These are phyloP conservation scores for Rhynchosporium agropyri DNA, from an alignment of 2,329 filamentous ascomycete genomes.

Conservation along the genomic window DNA sequence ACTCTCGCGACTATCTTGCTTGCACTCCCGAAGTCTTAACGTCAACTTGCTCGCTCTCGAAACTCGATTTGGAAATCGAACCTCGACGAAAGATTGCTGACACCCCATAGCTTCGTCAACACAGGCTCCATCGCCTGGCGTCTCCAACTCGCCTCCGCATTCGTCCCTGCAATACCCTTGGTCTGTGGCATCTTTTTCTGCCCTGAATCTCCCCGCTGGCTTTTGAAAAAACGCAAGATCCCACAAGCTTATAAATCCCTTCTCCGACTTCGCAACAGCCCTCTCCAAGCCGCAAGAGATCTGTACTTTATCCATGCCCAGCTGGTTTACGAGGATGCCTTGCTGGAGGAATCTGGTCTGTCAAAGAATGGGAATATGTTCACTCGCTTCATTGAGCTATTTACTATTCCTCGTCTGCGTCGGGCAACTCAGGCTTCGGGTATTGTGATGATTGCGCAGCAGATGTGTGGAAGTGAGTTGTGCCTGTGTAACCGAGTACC, in stretches of 20 bases:
- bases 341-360: slow-evolving; percentile 42
- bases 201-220: slow-evolving; percentile 68
- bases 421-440: slow-evolving; percentile 76
- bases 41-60: not conserved
- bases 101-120: slow-evolving; percentile 51
- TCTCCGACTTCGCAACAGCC: slow-evolving; percentile 57
- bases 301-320: slow-evolving; percentile 62
- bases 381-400: slow-evolving; percentile 64
- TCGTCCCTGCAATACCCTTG: slow-evolving; percentile 65
- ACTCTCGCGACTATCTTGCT: too few relatives aligned
- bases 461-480: slow-evolving; percentile 37
- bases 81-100: not conserved
- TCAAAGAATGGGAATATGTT: slow-evolving; percentile 51
- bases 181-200: slow-evolving; percentile 60
- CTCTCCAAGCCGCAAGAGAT: slow-evolving; percentile 63
- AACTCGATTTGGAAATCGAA: not conserved
- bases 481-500: too few relatives aligned
- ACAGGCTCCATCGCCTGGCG: slow-evolving; percentile 63
- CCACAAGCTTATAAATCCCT: slow-evolving; percentile 59
- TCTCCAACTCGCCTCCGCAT: slow-evolving; percentile 64
- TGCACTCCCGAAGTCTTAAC: too few relatives aligned
- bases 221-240: slow-evolving; percentile 48
- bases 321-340: slow-evolving; percentile 54
- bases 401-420: slow-evolving; percentile 69
- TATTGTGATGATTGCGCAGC: slow-evolving; percentile 61